Evolutionary conservation across 805 yeast species (phyloP).

Genomic region (Barnettozyma botsteinii): DNA sequence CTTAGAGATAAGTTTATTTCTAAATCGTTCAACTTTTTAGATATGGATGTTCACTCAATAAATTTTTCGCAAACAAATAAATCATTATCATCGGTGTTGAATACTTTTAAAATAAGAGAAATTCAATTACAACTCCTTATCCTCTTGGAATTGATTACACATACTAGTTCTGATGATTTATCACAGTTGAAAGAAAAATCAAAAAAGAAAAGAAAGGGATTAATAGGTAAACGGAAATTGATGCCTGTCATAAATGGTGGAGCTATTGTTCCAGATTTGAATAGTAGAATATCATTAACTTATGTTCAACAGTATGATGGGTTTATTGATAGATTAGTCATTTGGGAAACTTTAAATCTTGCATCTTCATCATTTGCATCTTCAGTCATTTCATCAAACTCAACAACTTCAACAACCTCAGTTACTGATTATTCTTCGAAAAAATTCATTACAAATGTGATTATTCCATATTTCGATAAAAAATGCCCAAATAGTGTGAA

Average conservation of each 20-base stretch:
- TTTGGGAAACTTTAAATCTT: constrained; percentile 42
- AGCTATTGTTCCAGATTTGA: constrained; percentile 25
- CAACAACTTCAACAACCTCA: constrained; percentile 28
- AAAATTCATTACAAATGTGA: constrained; percentile 46
- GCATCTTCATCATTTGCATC: constrained; percentile 4
- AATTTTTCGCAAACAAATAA: constrained; percentile 25
- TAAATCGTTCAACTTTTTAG: constrained; percentile 22
- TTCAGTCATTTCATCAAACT: constrained; percentile 1
- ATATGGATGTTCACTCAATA: constrained; percentile 21
- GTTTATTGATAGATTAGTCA: constrained; percentile 45
- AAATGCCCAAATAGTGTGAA: constrained; percentile 42
- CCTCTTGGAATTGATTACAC: constrained; percentile 38
- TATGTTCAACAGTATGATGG: constrained; percentile 34
- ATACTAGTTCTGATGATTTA: constrained; percentile 32
- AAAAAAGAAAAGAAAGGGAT: constrained; percentile 20
- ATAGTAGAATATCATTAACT: constrained; percentile 9
- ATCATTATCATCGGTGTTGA: constrained; percentile 26
- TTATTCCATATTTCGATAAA: constrained; percentile 48
- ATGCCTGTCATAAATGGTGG: constrained; percentile 37
- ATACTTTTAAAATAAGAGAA: constrained; percentile 46
- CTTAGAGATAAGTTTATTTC: constrained; percentile 25
- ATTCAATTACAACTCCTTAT: constrained; percentile 49
- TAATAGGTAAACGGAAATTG: constrained; percentile 28
- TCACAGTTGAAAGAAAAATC: constrained; percentile 26
- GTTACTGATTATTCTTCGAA: constrained; percentile 35